Percentiles rank a stretch among this genome's conserved stretches.
These are phyloP conservation scores for Neurospora crassa DNA, from an alignment of 2,329 filamentous ascomycete species.

Conservation along the genomic window DNA sequence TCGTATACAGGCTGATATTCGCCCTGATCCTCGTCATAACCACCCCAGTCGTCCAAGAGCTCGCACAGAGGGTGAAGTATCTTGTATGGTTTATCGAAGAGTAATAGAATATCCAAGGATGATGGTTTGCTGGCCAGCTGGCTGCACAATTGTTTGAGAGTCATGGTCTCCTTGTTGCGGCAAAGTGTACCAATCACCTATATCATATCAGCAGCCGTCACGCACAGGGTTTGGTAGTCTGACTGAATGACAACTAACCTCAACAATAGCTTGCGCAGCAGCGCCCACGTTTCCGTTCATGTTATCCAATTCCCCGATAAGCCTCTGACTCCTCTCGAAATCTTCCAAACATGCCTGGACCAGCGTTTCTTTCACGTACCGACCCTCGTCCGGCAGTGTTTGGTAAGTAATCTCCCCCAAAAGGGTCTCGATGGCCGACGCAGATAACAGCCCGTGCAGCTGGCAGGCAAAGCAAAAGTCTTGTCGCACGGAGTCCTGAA, in stretches of 20 bases:
- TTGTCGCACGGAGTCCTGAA: conserved; percentile 49
- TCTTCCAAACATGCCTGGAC: conserved; percentile 70
- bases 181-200: conserved; percentile 62
- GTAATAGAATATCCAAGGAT: conserved; percentile 63
- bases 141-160: conserved; percentile 65
- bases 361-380: conserved; percentile 68
- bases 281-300: conserved; percentile 89
- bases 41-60: conserved; percentile 63
- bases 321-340: conserved; percentile 61
- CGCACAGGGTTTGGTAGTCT: neutral
- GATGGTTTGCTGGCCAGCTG: conserved; percentile 64
- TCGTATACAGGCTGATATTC: conserved; percentile 82
- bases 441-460: conserved; percentile 73
- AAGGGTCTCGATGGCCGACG: conserved; percentile 67
- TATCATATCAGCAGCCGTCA: neutral
- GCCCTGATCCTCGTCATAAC: conserved; percentile 72
- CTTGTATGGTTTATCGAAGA: conserved; percentile 62
- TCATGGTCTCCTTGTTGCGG: conserved; percentile 65
- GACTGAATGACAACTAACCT: conserved; percentile 36
- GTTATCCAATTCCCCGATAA: conserved; percentile 75
- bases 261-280: conserved; percentile 67
- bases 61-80: conserved; percentile 66
- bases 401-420: conserved; percentile 79
- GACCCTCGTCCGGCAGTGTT: conserved; percentile 62
- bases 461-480: conserved; percentile 88